A percentile compares a stretch with the other conserved stretches of the same genome.
Conservation (phyloP, 805 yeast genomes). For the Kurtzmaniella cleridarum region DNA sequence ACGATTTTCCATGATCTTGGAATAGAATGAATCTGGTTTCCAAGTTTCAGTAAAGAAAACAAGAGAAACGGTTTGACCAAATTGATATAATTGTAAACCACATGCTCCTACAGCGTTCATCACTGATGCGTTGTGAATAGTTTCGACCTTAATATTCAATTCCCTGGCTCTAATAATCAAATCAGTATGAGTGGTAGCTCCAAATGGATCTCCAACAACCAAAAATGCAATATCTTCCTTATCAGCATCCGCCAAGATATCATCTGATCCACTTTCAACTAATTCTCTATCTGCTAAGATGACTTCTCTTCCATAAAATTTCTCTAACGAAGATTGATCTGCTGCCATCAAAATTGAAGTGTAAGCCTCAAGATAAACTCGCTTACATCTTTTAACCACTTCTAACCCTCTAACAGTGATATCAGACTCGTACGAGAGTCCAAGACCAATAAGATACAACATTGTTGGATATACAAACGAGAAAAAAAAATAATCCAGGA, state of each 20-base stretch:
- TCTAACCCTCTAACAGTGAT: slow-evolving; percentile 94
- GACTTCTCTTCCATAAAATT: slow-evolving; percentile 79
- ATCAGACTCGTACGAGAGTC: slow-evolving; percentile 82
- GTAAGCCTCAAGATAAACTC: slow-evolving; percentile 94
- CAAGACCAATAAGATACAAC: slow-evolving; percentile 89
- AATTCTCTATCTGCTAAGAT: slow-evolving; percentile 90
- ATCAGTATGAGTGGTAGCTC: slow-evolving; percentile 98
- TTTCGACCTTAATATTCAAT: slow-evolving; percentile 68
- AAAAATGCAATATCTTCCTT: slow-evolving; percentile 84
- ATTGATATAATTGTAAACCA: slow-evolving; percentile 89
- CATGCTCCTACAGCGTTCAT: slow-evolving; percentile 99
- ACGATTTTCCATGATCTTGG: slow-evolving; percentile 84
- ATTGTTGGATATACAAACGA: slow-evolving; percentile 30
- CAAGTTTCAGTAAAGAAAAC: slow-evolving; percentile 93
- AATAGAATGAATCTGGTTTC: slow-evolving; percentile 95
- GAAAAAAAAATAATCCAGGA: slow-evolving; percentile 1
- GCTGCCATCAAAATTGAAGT: slow-evolving; percentile 96
- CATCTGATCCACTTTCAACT: slow-evolving; percentile 86
- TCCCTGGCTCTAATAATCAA: slow-evolving; percentile 88
- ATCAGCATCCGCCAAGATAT: slow-evolving; percentile 71
- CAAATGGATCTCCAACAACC: slow-evolving; percentile 97
- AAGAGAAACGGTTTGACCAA: slow-evolving; percentile 95
- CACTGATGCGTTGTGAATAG: slow-evolving; percentile 91
- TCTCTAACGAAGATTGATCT: slow-evolving; percentile 63
- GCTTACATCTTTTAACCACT: slow-evolving; percentile 71